phyloP scores from a whole-genome alignment of 169 alveolate species.

The Babesia sp. region DNA sequence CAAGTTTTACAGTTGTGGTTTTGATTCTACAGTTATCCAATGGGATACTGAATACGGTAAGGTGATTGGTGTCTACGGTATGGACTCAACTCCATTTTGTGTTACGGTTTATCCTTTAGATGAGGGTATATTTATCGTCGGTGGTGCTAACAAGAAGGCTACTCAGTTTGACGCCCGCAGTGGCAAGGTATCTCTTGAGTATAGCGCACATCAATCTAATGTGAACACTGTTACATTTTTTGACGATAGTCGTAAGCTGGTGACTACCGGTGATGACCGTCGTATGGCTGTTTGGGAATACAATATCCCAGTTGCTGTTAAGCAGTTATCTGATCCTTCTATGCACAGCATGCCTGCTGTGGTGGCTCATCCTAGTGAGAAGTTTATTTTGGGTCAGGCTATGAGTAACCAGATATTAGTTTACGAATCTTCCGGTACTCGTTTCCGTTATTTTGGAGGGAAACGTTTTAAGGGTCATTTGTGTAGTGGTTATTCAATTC shows the following conservation, averaged over 20 bases:
- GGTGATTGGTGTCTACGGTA: slow-evolving; percentile 84
- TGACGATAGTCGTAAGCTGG: slow-evolving; percentile 88
- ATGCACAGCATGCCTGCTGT: slow-evolving; percentile 93
- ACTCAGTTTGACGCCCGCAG: slow-evolving; percentile 89
- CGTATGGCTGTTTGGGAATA: slow-evolving; percentile 94
- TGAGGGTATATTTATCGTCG: slow-evolving; percentile 88
- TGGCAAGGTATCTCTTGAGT: slow-evolving; percentile 86
- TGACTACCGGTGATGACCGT: slow-evolving; percentile 95
- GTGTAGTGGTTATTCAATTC: slow-evolving; percentile 92
- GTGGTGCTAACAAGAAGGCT: slow-evolving; percentile 90
- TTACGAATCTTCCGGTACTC: slow-evolving; percentile 85
- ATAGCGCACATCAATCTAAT: slow-evolving; percentile 93
- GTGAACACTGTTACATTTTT: slow-evolving; percentile 91
- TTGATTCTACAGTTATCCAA: slow-evolving; percentile 87
- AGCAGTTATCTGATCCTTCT: slow-evolving; percentile 94
- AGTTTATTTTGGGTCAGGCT: slow-evolving; percentile 92
- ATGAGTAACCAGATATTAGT: slow-evolving; percentile 93
- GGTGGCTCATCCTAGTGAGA: slow-evolving; percentile 90
- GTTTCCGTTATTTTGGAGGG: slow-evolving; percentile 86
- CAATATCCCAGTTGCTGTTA: slow-evolving; percentile 94
- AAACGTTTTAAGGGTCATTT: slow-evolving; percentile 92
- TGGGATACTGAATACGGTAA: slow-evolving; percentile 99
- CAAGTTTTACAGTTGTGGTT: slow-evolving; percentile 89
- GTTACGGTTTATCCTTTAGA: slow-evolving; percentile 89
- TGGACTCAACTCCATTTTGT: slow-evolving; percentile 91